A percentile compares a stretch with the other conserved stretches of the same genome.
phyloP scores from a whole-genome alignment of 2,329 filamentous ascomycete genomes.

The Trichoderma endophyticum region DNA sequence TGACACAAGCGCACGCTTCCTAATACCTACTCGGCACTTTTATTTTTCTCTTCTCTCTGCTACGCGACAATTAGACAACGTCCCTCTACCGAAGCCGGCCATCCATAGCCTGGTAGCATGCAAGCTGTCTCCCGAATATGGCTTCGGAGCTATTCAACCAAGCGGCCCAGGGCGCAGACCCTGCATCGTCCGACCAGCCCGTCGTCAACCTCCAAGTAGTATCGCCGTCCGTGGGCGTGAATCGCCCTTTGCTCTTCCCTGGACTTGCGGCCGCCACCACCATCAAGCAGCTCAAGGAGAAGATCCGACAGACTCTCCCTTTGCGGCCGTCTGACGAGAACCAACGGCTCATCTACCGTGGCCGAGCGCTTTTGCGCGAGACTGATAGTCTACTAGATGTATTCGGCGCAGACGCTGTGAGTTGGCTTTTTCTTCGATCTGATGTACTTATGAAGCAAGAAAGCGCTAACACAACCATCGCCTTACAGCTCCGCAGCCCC shows the following conservation, averaged over 20 bases:
- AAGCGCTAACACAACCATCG: slow-evolving; percentile 18
- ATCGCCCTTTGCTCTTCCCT: slow-evolving; percentile 48
- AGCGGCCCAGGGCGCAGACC: slow-evolving; percentile 17
- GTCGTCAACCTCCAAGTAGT: slow-evolving; percentile 56
- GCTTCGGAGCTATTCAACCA: slow-evolving; percentile 36
- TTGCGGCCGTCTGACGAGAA: slow-evolving; percentile 51
- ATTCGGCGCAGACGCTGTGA: slow-evolving; percentile 54
- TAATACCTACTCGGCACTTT: neutral
- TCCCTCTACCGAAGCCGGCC: neutral
- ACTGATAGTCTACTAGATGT: slow-evolving; percentile 54
- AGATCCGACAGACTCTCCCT: slow-evolving; percentile 51
- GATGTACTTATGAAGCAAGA: neutral
- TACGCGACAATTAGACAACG: neutral
- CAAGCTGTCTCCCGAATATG: slow-evolving; percentile 34
- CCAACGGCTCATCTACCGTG: slow-evolving; percentile 60
- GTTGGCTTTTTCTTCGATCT: slow-evolving; percentile 22
- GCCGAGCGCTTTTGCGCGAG: slow-evolving; percentile 53
- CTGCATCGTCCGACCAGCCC: slow-evolving; percentile 32
- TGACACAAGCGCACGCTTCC: slow-evolving; percentile 19
- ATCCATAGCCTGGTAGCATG: slow-evolving; percentile 25
- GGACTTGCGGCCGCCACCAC: slow-evolving; percentile 49
- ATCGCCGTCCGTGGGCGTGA: slow-evolving; percentile 56
- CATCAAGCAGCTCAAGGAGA: slow-evolving; percentile 55
- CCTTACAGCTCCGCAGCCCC: slow-evolving; percentile 39
- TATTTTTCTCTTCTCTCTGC: neutral